A percentile compares a stretch with the other conserved stretches of the same genome.
Conservation (phyloP, 176 grass and related monocot genomes). For the Eremochloa ophiuroides region DNA sequence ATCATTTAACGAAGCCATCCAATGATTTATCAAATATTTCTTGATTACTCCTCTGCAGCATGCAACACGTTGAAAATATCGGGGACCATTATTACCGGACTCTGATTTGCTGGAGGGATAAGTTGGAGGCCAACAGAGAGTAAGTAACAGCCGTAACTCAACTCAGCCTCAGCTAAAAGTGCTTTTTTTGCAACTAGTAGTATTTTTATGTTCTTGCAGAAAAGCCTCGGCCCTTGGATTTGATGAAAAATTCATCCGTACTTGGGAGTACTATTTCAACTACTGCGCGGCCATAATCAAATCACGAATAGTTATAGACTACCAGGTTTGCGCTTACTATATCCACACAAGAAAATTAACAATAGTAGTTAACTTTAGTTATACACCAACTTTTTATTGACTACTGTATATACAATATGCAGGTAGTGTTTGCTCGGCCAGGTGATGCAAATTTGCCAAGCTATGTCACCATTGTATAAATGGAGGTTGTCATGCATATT, state of each 20-base stretch:
- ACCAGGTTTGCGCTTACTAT: background rate
- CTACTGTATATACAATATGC: background rate
- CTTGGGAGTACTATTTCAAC: conserved; percentile 65
- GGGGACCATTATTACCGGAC: conserved; percentile 68
- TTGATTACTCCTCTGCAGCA: conserved; percentile 16
- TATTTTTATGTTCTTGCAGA: too few species aligned
- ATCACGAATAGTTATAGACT: too few species aligned
- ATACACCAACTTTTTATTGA: too few species aligned
- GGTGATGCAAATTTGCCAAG: background rate
- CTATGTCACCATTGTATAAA: background rate
- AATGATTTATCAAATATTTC: background rate
- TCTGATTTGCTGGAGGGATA: conserved; percentile 58
- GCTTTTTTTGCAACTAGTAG: too few species aligned
- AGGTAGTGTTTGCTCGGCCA: too few species aligned
- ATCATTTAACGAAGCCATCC: background rate
- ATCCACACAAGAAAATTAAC: too few species aligned
- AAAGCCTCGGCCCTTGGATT: background rate
- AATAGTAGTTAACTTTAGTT: background rate
- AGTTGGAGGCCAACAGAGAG: conserved; percentile 47
- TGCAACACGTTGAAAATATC: conserved; percentile 74
- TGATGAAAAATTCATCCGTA: conserved; percentile 40
- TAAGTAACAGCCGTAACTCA: background rate
- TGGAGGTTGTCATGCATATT: background rate
- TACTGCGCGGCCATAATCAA: conserved; percentile 11
- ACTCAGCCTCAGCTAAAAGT: too few species aligned